phyloP scores from a whole-genome alignment of 2,329 filamentous ascomycete genomes.

The Myriosclerotinia scirpicola region DNA sequence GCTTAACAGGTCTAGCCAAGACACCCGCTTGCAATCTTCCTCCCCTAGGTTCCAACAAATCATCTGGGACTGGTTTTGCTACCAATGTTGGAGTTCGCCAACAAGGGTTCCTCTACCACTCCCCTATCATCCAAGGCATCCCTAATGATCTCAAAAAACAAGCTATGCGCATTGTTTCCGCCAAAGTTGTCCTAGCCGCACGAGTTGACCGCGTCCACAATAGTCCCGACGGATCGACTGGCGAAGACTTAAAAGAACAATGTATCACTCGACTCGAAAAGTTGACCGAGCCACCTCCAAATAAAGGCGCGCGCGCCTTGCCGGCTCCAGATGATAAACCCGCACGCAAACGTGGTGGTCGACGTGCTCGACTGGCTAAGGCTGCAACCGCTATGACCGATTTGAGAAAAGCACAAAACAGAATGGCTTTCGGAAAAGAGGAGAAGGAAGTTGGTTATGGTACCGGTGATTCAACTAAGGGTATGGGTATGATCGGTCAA shows the following conservation, averaged over 20 bases:
- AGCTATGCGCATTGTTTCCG: constrained; percentile 91
- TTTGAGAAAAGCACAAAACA: constrained; percentile 90
- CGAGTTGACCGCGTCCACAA: constrained; percentile 85
- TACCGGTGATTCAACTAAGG: constrained; percentile 77
- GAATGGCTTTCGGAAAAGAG: constrained; percentile 93
- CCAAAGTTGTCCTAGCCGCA: constrained; percentile 90
- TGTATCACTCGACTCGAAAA: constrained; percentile 89
- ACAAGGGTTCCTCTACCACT: constrained; percentile 91
- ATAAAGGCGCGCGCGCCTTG: constrained; percentile 81
- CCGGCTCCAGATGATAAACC: constrained; percentile 96
- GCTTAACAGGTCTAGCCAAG: constrained; percentile 83
- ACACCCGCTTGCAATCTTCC: constrained; percentile 91
- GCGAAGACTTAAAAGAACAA: constrained; percentile 76
- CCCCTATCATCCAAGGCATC: constrained; percentile 81
- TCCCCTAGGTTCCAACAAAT: constrained; percentile 86
- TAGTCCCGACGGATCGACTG: constrained; percentile 76
- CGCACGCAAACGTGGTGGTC: constrained; percentile 84
- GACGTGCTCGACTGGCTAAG: constrained; percentile 89
- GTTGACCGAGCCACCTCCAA: constrained; percentile 85
- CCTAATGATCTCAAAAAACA: constrained; percentile 86
- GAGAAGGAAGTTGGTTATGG: constrained; percentile 93
- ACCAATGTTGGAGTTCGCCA: constrained; percentile 90
- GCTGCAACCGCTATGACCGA: constrained; percentile 97
- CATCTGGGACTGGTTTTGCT: constrained; percentile 75
- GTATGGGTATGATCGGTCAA: constrained; percentile 93